Percentiles rank a stretch among this genome's conserved stretches.
Conservation (phyloP, 495 filamentous ascomycete genomes). For the Lophium mytilinum region DNA sequence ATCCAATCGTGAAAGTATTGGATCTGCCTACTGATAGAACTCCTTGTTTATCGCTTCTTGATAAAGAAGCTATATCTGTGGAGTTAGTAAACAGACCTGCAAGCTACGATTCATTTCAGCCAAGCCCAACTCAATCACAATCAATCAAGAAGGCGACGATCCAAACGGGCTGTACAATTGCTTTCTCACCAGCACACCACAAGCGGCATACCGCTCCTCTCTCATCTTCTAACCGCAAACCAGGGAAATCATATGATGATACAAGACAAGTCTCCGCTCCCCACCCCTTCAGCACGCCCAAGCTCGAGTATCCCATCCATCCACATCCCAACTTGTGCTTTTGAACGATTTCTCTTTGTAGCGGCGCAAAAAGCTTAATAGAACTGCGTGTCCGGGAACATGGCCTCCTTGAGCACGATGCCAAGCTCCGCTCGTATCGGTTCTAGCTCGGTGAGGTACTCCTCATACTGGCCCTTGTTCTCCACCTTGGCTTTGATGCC, state of each 20-base stretch:
- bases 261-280: neutral
- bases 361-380: neutral
- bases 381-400: constrained; percentile 61
- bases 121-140: neutral
- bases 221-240: neutral
- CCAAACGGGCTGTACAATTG: neutral
- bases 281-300: neutral
- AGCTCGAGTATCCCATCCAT: neutral
- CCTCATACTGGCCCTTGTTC: constrained; percentile 93
- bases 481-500: constrained; percentile 99
- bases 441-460: constrained; percentile 93
- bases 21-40: neutral
- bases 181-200: neutral
- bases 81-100: neutral
- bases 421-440: constrained; percentile 88
- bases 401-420: constrained; percentile 81
- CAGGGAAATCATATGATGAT: constrained; percentile 1
- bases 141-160: neutral
- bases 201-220: constrained; percentile 1
- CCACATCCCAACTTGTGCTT: neutral
- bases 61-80: neutral
- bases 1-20: no score
- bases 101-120: neutral
- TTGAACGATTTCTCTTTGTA: neutral
- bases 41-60: neutral